Evolutionary conservation across 495 filamentous ascomycete genomes (phyloP), one percentile per base, ranked within the genome.

Genomic region (Penicillium manginii): DNA sequence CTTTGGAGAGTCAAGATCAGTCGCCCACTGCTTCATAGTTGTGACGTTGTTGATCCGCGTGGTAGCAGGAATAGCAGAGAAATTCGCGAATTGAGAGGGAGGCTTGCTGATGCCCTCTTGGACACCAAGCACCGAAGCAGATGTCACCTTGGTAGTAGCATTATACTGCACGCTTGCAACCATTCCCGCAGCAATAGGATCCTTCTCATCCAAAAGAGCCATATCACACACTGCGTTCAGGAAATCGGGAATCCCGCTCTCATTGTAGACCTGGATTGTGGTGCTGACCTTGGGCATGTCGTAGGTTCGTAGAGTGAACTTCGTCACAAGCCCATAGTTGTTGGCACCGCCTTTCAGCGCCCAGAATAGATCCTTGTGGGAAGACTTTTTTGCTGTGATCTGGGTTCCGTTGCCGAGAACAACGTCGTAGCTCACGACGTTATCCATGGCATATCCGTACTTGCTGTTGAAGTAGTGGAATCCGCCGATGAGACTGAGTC

Each of bases 261-360:
- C 60, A 4, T 69, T 55, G 18, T 71, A 76, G n/a, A 67, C 64
- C 2, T 75, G 66, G 19, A 74, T 70, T 5, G 67, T 73, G 5
- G 65, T 70, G 59, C 63, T 73, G 22, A 73, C 43, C 26, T 77
- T 72, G 0, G 77, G 71, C 46, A 82, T 58, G 15, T 29, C 50
- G 51, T 79, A 80, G 0, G 80, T 83, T 19, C 72, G 60, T 12
- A 84, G 62, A 6, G 73, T 68, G 42, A 81, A 83, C 14, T 69
- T 70, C 0, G 80, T 83, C 12, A 86, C 63, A 15, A 68, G 62
- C 4, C 74, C 78, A 54, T 70, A 79, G 35, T 78, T 77, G 45
- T 75, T 79, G 1, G 65, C 66, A 2, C 77, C 77, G 11, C 77
- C 75, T 48, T 73, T 71, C 19, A 79, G 50, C 4, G 77, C 72